A percentile compares a stretch with the other conserved stretches of the same genome.
Conservation (phyloP, 768 basidiomycete species). For the Trametes meyenii region DNA sequence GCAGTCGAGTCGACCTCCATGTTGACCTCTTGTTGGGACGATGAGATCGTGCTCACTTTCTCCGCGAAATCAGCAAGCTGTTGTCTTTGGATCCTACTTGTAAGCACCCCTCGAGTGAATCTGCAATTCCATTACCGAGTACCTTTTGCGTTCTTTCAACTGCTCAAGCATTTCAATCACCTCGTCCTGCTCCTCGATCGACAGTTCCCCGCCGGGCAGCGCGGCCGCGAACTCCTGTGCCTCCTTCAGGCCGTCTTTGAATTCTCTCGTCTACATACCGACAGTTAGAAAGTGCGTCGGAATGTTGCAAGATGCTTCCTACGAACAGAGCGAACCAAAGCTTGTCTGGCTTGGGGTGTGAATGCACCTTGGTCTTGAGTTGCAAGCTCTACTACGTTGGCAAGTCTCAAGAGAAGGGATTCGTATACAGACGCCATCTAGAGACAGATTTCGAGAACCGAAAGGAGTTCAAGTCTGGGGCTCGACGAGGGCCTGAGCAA, state of each 20-base stretch:
- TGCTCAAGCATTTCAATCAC: constrained; percentile 69
- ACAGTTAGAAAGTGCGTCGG: neutral
- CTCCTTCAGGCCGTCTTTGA: constrained; percentile 57
- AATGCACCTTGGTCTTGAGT: constrained; percentile 56
- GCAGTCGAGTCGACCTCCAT: constrained; percentile 80
- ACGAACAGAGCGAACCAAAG: constrained; percentile 65
- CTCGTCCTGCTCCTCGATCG: constrained; percentile 68
- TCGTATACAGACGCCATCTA: constrained; percentile 45
- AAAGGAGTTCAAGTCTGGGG: neutral
- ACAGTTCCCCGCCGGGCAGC: constrained; percentile 75
- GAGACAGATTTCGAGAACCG: neutral
- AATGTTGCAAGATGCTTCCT: neutral
- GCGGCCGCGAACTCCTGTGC: constrained; percentile 61
- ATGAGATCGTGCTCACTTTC: constrained; percentile 41
- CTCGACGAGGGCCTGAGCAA: too few relatives aligned
- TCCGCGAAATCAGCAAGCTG: constrained; percentile 57
- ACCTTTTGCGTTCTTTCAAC: constrained; percentile 67
- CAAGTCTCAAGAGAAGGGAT: constrained; percentile 59
- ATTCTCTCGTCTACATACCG: constrained; percentile 64
- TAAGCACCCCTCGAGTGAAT: neutral
- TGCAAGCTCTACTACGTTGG: constrained; percentile 60
- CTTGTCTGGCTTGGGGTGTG: constrained; percentile 64
- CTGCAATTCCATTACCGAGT: constrained; percentile 16
- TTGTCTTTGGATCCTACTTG: constrained; percentile 40
- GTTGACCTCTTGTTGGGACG: constrained; percentile 30